Conservation (phyloP, 2,329 filamentous ascomycete species). For the Talaromyces sp. region DNA sequence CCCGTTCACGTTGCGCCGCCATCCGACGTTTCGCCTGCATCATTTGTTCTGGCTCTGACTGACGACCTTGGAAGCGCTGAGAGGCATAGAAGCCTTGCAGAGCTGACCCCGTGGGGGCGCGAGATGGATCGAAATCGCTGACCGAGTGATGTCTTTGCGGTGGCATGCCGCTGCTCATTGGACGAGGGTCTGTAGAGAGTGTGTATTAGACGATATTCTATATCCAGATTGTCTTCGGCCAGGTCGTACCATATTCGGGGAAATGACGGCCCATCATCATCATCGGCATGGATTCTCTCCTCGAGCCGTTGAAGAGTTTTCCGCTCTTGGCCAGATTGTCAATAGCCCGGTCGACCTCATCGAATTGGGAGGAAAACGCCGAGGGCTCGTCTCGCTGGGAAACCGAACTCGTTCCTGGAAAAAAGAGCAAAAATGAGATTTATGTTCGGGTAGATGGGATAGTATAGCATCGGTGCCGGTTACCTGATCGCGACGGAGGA, state of each 20-base stretch:
- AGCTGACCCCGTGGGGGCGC: conserved; percentile 69
- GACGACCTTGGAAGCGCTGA: conserved; percentile 84
- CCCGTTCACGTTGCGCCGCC: conserved; percentile 97
- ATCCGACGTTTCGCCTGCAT: conserved; percentile 99
- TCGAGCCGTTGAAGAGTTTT: conserved; percentile 71
- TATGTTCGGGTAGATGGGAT: not conserved
- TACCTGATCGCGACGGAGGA: conserved; percentile 68
- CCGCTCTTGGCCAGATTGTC: conserved; percentile 96
- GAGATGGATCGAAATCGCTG: conserved; percentile 74
- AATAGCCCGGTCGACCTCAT: conserved; percentile 93
- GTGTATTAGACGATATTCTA: conserved; percentile 15
- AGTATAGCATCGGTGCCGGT: conserved; percentile 16
- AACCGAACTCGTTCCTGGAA: conserved; percentile 67
- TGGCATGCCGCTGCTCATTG: conserved; percentile 53
- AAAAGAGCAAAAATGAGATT: not conserved
- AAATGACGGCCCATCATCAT: conserved; percentile 56
- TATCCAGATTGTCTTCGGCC: conserved; percentile 10
- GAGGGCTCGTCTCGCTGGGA: conserved; percentile 64
- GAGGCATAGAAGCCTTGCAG: conserved; percentile 90
- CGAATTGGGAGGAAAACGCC: conserved; percentile 82
- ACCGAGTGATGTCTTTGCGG: conserved; percentile 76
- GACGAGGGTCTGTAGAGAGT: conserved; percentile 60
- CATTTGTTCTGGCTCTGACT: conserved; percentile 93
- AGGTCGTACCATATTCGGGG: conserved; percentile 55
- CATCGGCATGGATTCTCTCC: conserved; percentile 75